Conservation (phyloP, 495 filamentous ascomycete species). For the Daldinia decipiens region DNA sequence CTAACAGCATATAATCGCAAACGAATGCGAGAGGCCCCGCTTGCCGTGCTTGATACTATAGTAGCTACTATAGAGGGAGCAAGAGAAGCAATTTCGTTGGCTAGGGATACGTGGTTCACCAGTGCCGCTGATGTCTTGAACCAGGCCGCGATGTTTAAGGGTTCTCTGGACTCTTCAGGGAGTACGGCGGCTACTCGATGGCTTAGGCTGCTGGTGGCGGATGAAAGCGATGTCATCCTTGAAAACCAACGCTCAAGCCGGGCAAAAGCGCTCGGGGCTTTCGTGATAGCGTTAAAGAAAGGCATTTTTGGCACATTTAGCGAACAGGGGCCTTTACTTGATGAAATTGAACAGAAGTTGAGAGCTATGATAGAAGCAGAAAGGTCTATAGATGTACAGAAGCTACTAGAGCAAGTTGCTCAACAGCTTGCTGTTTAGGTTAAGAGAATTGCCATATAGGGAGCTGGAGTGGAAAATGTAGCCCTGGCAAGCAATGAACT, state of each 20-base stretch:
- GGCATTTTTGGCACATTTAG: constrained; percentile 41
- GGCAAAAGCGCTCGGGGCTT: constrained; percentile 50
- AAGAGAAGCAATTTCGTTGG: constrained; percentile 38
- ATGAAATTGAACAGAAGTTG: constrained; percentile 37
- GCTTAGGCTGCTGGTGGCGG: constrained; percentile 52
- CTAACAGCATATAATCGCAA: constrained; percentile 56
- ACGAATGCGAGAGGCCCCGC: constrained; percentile 48
- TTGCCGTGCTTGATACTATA: constrained; percentile 49
- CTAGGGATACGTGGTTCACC: constrained; percentile 42
- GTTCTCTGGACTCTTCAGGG: constrained; percentile 2
- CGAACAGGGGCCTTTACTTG: constrained; percentile 25
- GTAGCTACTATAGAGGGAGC: constrained; percentile 36
- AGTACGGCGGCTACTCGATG: constrained; percentile 48
- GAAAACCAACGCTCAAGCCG: constrained; percentile 55
- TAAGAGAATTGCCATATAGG: background rate
- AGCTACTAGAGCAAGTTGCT: constrained; percentile 39
- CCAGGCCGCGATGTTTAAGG: constrained; percentile 21
- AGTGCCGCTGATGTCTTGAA: constrained; percentile 32
- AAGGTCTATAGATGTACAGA: constrained; percentile 58
- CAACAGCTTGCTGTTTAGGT: constrained; percentile 24
- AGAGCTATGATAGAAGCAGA: constrained; percentile 50
- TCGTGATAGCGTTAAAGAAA: constrained; percentile 47
- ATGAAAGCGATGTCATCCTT: constrained; percentile 48
- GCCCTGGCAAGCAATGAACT: background rate
- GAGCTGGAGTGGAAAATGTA: background rate